Evolutionary conservation across 208 protist genomes (phyloP).

Genomic region (Wallacemonas sp.): DNA sequence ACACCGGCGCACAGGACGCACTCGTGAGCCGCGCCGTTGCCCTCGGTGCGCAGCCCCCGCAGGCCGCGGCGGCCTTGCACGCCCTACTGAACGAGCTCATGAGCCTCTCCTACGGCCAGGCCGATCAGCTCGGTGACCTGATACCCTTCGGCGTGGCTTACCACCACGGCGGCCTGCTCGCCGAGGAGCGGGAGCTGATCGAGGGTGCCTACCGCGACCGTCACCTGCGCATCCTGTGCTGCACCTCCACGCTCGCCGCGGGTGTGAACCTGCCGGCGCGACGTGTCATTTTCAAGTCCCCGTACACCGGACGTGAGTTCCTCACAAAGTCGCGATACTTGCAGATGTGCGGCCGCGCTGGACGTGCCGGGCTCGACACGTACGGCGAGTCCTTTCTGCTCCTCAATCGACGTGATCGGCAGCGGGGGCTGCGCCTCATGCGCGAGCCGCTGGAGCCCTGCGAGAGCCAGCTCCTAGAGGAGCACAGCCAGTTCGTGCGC

Average conservation of each 20-base stretch:
- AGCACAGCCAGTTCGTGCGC: slow-evolving; percentile 34
- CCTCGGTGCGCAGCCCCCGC: slow-evolving; percentile 11
- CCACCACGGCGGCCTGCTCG: slow-evolving; percentile 86
- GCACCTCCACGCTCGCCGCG: slow-evolving; percentile 92
- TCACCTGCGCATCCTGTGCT: slow-evolving; percentile 81
- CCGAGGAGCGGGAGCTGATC: slow-evolving; percentile 80
- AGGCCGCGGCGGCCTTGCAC: slow-evolving; percentile 13
- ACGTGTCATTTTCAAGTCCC: slow-evolving; percentile 84
- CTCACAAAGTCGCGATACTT: slow-evolving; percentile 72
- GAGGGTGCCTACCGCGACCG: slow-evolving; percentile 75
- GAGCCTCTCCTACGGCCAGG: slow-evolving; percentile 31
- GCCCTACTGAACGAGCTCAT: slow-evolving; percentile 45
- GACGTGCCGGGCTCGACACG: slow-evolving; percentile 70
- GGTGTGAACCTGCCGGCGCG: slow-evolving; percentile 93
- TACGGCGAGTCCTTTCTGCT: slow-evolving; percentile 88
- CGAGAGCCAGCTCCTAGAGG: slow-evolving; percentile 48
- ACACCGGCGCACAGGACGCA: neutral
- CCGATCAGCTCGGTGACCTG: slow-evolving; percentile 42
- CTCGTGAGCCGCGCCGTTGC: slow-evolving; percentile 6
- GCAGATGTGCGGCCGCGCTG: slow-evolving; percentile 86
- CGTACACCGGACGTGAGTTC: slow-evolving; percentile 67
- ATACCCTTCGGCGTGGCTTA: slow-evolving; percentile 81
- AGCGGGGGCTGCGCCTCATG: slow-evolving; percentile 48
- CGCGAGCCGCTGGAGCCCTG: slow-evolving; percentile 38
- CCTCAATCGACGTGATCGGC: slow-evolving; percentile 37